Evolutionary conservation across 2,329 filamentous ascomycete genomes (phyloP), one percentile per base, ranked within the genome.

Genomic region (Fusarium sublunatum): DNA sequence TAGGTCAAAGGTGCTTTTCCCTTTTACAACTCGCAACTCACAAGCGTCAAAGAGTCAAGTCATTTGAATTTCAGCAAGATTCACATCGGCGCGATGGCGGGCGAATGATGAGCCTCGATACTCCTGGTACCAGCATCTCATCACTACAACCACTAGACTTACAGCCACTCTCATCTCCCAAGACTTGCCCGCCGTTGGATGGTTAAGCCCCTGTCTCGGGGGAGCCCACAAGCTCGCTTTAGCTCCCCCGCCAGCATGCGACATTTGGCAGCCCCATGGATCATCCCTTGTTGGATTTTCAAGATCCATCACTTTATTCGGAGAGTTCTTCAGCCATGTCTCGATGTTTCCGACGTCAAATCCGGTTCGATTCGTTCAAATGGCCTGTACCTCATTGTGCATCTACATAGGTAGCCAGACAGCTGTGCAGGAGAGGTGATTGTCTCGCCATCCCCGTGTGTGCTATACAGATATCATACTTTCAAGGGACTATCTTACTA

Each of bases 291-390:
- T 35, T 59, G 53, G 40, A 47, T 28, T 39, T 41, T 41, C 53
- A 34, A 44, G 45, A 64, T 64, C 35, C 41, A 46, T 69, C 56
- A 47, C 51, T 64, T 19, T 52, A 48, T 63, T 63, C 54, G 61
- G 60, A 69, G 60, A 67, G 50, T 63, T 67, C 47, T 52, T 65
- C 50, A 67, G 63, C 66, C 60, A 67, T 57, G 62, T 53, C 55
- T 67, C 55, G 56, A 54, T 42, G 43, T 55, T 50, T 61, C 55
- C 40, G 55, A 34, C 39, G 40, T 15, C 15, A 49, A 41, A 45
- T 42, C 46, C 32, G 49, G 38, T 64, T 46, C 31, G 24, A 32
- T 43, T 45, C 36, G 51, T 54, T 53, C 38, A 36, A 68, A 54
- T 66, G 41, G 58, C 32, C 45, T 39, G 25, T 35, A 35, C 26